Conservation (phyloP, 495 filamentous ascomycete species). For the Penicillium bialowiezense region DNA sequence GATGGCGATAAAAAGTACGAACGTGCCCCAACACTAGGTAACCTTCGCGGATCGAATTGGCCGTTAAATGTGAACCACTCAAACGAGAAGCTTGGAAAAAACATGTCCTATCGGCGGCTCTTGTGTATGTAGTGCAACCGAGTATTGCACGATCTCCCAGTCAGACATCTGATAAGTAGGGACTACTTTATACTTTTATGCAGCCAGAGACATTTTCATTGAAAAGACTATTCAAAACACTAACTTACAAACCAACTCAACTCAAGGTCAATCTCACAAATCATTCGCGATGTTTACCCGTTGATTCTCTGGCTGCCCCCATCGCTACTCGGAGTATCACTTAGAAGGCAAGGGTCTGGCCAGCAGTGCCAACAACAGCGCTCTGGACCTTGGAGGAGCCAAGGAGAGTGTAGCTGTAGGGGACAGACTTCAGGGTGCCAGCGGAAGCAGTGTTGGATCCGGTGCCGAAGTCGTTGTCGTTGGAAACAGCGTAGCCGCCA, state of each 20-base stretch:
- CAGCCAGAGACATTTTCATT: not conserved
- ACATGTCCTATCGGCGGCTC: too few relatives aligned
- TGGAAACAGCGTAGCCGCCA: constrained; percentile 48
- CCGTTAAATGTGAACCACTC: too few relatives aligned
- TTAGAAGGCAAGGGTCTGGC: constrained; percentile 55
- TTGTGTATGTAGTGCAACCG: too few relatives aligned
- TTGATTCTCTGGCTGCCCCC: not conserved
- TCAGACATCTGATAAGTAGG: too few relatives aligned
- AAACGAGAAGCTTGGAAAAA: too few relatives aligned
- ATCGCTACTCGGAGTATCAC: not conserved
- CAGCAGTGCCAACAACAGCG: constrained; percentile 48
- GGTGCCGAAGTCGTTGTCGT: constrained; percentile 55
- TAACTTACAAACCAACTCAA: too few relatives aligned
- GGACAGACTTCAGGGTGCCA: constrained; percentile 48
- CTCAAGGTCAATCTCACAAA: not conserved
- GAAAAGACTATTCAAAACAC: not conserved
- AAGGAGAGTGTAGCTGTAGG: constrained; percentile 51
- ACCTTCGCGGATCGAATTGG: too few relatives aligned
- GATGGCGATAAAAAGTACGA: too few relatives aligned
- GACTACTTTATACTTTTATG: too few relatives aligned
- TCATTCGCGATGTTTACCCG: too few relatives aligned
- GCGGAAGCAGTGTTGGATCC: constrained; percentile 41
- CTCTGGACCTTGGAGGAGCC: constrained; percentile 40
- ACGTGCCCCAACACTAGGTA: too few relatives aligned
- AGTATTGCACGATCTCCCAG: too few relatives aligned